Conservation (phyloP, 805 yeast genomes). For the Barnettozyma sp. region DNA sequence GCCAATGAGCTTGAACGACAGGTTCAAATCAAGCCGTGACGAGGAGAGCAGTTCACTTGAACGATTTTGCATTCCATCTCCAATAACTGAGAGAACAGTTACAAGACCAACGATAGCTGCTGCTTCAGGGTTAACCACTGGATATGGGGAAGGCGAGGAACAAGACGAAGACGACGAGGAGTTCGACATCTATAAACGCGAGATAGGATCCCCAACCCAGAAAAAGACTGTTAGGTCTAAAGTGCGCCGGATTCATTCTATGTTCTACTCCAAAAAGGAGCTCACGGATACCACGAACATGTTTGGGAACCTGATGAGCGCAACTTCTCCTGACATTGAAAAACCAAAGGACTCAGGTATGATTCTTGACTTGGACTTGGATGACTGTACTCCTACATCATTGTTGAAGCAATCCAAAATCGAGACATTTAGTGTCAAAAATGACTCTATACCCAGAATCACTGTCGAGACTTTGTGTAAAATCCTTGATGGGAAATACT, state of each 20-base stretch:
- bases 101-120: no score
- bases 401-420: slow-evolving; percentile 28
- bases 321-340: slow-evolving; percentile 13
- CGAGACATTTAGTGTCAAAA: slow-evolving; percentile 36
- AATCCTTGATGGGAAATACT: slow-evolving; percentile 50
- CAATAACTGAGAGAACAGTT: slow-evolving; percentile 17
- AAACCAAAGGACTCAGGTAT: background rate
- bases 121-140: no score
- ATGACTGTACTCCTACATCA: slow-evolving; percentile 15
- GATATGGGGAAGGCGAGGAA: slow-evolving; percentile 8
- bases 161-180: slow-evolving; percentile 12
- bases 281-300: slow-evolving; percentile 32
- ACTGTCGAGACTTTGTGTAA: slow-evolving; percentile 49
- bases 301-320: slow-evolving; percentile 24
- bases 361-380: slow-evolving; percentile 6
- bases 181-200: slow-evolving; percentile 22
- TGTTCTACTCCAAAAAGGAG: slow-evolving; percentile 56
- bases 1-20: slow-evolving; percentile 8
- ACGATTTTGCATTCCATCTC: slow-evolving; percentile 24
- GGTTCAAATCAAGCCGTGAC: slow-evolving; percentile 7
- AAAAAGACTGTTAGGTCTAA: slow-evolving; percentile 28
- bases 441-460: slow-evolving; percentile 68
- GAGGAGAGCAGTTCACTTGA: slow-evolving; percentile 15
- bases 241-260: slow-evolving; percentile 58
- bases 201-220: slow-evolving; percentile 36